Evolutionary conservation across 306 rosid genomes (phyloP).

Genomic region (Oemleria cerasiformis): DNA sequence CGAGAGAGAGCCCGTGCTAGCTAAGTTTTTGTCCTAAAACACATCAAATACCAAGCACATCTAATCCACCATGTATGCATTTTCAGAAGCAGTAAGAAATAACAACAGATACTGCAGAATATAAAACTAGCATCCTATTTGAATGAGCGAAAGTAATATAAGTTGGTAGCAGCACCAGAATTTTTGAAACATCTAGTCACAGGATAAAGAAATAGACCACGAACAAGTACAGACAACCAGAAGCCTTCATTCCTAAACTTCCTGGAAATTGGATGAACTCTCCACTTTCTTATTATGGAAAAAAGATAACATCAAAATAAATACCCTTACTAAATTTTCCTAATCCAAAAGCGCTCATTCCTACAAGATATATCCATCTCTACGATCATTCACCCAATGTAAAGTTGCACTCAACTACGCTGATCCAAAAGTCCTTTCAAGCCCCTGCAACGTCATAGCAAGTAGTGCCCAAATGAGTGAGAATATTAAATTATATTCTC

Average conservation of each 20-base stretch:
- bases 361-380: conserved; percentile 14
- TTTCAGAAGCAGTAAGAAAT: background rate
- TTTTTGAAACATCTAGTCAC: background rate
- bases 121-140: background rate
- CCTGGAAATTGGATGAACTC: conserved; percentile 2
- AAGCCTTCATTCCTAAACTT: background rate
- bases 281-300: conserved; percentile 13
- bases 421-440: conserved; percentile 50
- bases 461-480: conserved; percentile 17
- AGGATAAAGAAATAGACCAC: background rate
- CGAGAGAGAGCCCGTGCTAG: no score
- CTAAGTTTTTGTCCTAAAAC: background rate
- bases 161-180: conserved; percentile 1
- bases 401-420: conserved; percentile 32
- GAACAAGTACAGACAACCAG: background rate
- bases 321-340: conserved; percentile 9
- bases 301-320: background rate
- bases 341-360: conserved; percentile 12
- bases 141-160: background rate
- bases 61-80: background rate
- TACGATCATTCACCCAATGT: conserved; percentile 22
- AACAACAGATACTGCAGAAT: background rate
- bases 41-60: background rate
- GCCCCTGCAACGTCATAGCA: conserved; percentile 64
- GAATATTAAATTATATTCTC: background rate